Percentiles rank a stretch among this genome's conserved stretches.
phyloP scores from a whole-genome alignment of 1,139 yeast genomes.

The Nakaseomyces nivariensis region DNA sequence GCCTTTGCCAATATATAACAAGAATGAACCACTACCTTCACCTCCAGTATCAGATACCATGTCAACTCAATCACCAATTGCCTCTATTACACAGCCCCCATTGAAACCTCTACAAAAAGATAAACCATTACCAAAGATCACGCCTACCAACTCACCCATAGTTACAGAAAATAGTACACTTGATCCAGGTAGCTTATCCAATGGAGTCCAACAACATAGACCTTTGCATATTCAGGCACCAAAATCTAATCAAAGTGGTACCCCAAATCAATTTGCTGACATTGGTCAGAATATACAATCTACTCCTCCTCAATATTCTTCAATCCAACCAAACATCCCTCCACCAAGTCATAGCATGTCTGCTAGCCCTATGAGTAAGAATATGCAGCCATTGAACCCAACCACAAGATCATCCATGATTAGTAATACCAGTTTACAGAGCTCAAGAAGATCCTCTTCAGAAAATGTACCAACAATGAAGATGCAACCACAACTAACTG shows the following conservation, averaged over 20 bases:
- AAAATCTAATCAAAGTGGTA: slow-evolving; percentile 20
- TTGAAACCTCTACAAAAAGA: slow-evolving; percentile 13
- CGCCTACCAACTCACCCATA: neutral
- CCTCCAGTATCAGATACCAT: slow-evolving; percentile 4
- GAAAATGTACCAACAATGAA: neutral
- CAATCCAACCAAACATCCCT: neutral
- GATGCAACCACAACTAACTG: slow-evolving; percentile 11
- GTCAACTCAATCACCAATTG: slow-evolving; percentile 5
- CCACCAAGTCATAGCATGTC: neutral
- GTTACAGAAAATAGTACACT: neutral
- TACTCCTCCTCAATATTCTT: neutral
- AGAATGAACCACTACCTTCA: neutral
- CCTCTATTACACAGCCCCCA: slow-evolving; percentile 15
- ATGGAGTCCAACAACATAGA: neutral
- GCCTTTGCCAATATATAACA: slow-evolving; percentile 6
- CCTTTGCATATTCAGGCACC: slow-evolving; percentile 19
- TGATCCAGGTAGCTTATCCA: slow-evolving; percentile 2
- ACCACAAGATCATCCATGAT: neutral
- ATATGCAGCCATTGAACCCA: neutral
- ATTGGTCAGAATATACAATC: neutral
- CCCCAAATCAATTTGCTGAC: slow-evolving; percentile 50
- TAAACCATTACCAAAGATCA: slow-evolving; percentile 5
- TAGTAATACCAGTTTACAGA: neutral
- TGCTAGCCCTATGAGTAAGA: neutral
- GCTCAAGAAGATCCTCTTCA: neutral